Evolutionary conservation across 78 protist species (phyloP), one percentile per base, ranked within the genome.

Genomic region (Polysphondylium violaceum): DNA sequence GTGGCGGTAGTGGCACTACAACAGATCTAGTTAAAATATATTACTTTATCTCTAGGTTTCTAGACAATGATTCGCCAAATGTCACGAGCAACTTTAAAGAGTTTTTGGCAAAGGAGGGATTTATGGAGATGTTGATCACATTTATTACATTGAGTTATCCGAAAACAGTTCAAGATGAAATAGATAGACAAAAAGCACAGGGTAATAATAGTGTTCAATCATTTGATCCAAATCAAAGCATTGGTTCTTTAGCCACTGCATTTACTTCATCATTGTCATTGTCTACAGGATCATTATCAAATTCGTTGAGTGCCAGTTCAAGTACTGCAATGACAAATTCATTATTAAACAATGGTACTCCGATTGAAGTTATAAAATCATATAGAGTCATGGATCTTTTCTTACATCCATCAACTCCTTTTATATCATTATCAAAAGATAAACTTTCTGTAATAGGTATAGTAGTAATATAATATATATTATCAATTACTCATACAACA

Each of bases 381-480:
- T 61, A 81, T 3, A 81, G 56, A 56, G 89, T 81, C 16, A 81
- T 81, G 89, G 65, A 81, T 29, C 17, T 81, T 19, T 81, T 81
- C 25, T 27, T 81, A 8, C 89, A 81, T 56, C 78, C 89, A 36
- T 51, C 89, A 51, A 69, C 89, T 31, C 77, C 77, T n/a, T 69
- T 81, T 43, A 81, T 81, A 8, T 65, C 89, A 38, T 56, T 81
- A 21, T 53, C 56, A 14, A 81, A 81, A 58, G 89, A 81, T 3
- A 65, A 58, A 58, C 41, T 81, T 41, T 56, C 65, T 9, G 17
- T 68, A 14, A 81, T 68, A 11, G 33, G 89, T 81, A 56, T 31
- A 61, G 3, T 8, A 33, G 5, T 12, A 5, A 5, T 5, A 8
- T 29, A 5, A 5, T 33, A 61, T 31, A 61, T 27, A 61, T 6